phyloP scores from a whole-genome alignment of 768 basidiomycete species.

The Amanita rimosa region DNA sequence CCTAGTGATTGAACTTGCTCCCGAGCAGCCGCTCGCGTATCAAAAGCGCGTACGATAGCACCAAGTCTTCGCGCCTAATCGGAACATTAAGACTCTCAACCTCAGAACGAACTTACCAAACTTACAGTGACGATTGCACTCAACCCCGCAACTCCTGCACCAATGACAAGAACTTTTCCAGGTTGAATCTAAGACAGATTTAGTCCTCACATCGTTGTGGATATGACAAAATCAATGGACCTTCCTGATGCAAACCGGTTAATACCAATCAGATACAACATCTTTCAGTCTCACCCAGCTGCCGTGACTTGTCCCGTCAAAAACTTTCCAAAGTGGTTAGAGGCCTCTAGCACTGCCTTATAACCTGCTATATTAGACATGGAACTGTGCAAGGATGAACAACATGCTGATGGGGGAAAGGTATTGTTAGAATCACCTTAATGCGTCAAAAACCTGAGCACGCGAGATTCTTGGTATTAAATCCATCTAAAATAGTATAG shows the following conservation, averaged over 20 bases:
- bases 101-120: not conserved
- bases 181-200: conserved; percentile 54
- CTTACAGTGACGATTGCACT: conserved; percentile 78
- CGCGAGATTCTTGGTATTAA: conserved; percentile 87
- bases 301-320: conserved; percentile 88
- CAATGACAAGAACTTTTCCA: conserved; percentile 79
- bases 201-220: not conserved
- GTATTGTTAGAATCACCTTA: conserved; percentile 40
- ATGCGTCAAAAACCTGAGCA: conserved; percentile 82
- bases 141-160: conserved; percentile 81
- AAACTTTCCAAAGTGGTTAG: conserved; percentile 83
- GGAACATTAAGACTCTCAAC: conserved; percentile 1
- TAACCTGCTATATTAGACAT: conserved; percentile 96
- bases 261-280: conserved; percentile 11
- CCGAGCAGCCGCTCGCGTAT: conserved; percentile 73
- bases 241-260: not conserved
- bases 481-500: conserved; percentile 48
- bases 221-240: not conserved
- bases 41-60: conserved; percentile 83
- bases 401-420: not conserved
- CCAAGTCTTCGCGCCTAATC: conserved; percentile 67
- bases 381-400: conserved; percentile 36
- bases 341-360: conserved; percentile 85
- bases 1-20: conserved; percentile 88
- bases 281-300: conserved; percentile 52